phyloP scores from a whole-genome alignment of 225 moss, liverwort and hornwort species.

The Anthoceros angustus region DNA sequence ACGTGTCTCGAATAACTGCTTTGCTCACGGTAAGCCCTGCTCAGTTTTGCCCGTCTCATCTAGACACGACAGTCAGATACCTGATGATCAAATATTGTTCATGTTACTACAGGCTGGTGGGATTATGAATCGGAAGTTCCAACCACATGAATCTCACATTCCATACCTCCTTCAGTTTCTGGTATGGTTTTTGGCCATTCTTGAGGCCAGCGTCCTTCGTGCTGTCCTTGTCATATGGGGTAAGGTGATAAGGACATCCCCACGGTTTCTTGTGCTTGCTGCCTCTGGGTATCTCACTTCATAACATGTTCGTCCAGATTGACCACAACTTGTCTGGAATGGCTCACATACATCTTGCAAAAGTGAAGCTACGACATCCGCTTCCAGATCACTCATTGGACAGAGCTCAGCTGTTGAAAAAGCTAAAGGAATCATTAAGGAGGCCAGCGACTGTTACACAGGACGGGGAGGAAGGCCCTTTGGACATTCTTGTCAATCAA shows the following conservation, averaged over 20 bases:
- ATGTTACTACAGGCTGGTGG: constrained; percentile 60
- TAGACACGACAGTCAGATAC: too few relatives aligned
- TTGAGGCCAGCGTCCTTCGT: not conserved
- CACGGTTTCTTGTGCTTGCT: not conserved
- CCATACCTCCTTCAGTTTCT: constrained; percentile 85
- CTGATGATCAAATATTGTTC: not conserved
- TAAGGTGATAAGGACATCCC: not conserved
- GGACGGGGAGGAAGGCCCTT: not conserved
- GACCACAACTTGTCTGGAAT: constrained; percentile 89
- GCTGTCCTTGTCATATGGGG: too few relatives aligned
- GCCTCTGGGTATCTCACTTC: not conserved
- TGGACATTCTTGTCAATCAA: not conserved
- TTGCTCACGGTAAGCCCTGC: constrained; percentile 48
- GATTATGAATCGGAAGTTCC: constrained; percentile 92
- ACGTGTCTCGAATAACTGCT: constrained; percentile 62
- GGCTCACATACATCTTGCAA: constrained; percentile 72
- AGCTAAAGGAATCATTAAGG: constrained; percentile 45
- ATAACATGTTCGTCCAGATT: constrained; percentile 34
- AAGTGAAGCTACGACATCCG: constrained; percentile 67
- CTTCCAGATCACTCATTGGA: constrained; percentile 36
- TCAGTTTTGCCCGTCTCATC: too few relatives aligned
- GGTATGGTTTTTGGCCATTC: constrained; percentile 25
- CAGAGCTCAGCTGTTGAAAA: constrained; percentile 31
- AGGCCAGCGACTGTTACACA: constrained; percentile 6
- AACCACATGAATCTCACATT: constrained; percentile 86